These are phyloP conservation scores for Litchi chinensis DNA, from an alignment of 345 rosid genomes.

Conservation along the genomic window DNA sequence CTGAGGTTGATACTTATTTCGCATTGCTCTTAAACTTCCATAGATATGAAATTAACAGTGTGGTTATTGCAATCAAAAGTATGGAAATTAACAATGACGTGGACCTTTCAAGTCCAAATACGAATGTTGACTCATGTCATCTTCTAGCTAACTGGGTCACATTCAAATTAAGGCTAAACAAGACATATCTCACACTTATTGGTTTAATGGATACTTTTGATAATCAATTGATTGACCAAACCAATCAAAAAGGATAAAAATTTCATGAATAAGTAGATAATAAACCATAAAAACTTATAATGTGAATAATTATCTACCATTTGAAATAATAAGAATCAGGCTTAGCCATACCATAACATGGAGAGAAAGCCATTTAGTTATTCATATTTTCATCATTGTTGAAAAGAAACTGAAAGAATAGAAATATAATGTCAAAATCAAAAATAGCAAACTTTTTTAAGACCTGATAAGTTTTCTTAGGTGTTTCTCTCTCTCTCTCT, in stretches of 20 bases:
- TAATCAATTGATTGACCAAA: not conserved
- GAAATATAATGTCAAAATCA: too few species aligned
- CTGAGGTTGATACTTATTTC: not conserved
- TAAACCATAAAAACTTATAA: too few species aligned
- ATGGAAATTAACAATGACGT: not conserved
- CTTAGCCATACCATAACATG: too few species aligned
- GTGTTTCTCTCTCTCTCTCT: not conserved
- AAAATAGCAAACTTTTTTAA: not conserved
- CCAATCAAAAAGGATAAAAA: not conserved
- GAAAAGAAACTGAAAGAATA: too few species aligned
- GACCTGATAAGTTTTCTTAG: not conserved
- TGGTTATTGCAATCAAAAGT: conserved; percentile 4
- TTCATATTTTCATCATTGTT: too few species aligned
- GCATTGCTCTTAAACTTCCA: not conserved
- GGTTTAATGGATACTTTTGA: not conserved
- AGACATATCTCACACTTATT: not conserved
- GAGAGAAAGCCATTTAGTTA: too few species aligned
- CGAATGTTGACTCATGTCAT: not conserved
- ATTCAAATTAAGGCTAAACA: conserved; percentile 13
- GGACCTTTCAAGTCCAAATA: not conserved
- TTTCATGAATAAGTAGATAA: not conserved
- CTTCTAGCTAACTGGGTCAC: conserved; percentile 16
- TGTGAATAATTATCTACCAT: too few species aligned
- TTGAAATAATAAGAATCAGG: too few species aligned
- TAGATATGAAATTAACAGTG: not conserved